Evolutionary conservation across 2,329 filamentous ascomycete genomes (phyloP), one percentile per base, ranked within the genome.

Genomic region (Lasiodiplodia theobromae): DNA sequence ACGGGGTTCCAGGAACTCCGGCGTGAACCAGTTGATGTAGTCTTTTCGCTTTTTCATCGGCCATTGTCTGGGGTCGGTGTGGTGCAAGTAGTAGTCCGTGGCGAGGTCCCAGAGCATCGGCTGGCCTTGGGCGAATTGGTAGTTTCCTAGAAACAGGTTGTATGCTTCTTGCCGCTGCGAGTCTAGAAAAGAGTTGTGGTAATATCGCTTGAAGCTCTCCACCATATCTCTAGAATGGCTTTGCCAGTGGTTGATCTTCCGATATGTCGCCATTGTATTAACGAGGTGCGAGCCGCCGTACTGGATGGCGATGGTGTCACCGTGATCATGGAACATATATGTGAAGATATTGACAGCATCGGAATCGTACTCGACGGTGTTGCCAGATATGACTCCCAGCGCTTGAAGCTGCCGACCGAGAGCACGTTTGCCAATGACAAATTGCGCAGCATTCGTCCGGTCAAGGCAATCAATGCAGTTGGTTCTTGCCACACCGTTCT

Each of bases 401-500:
- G 95, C 94, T 77, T 97, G 92, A 10, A 99, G 86, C 79, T 99
- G 96, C 74, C 97, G 89, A 0, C 94, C 96, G 12, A 99, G 86
- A 0, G 96, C 96, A 73, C 93, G 88, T 82, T 99, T 99, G 4
- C 94, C 96, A 74, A 99, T 96, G 37, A 99, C 94, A 73, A 98
- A 99, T 77, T 99, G 96, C 1, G 96, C 96, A 2, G 96, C 96
- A 77, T 99, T 99, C 10, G 96, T 99, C 25, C 96, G 91, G 79
- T 99, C 96, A 1, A 99, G 86, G 75, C 96, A 99, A 79, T 99
- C 96, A 74, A 99, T 98, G 78, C 96, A 99, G 76, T 99, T 99
- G 0, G 96, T 99, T 69, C 96, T 88, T 11, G 93, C 95, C 51
- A 99, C 88, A 11, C 96, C 96, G 72, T 97, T 97, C 77, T 99